Evolutionary conservation across 2,329 filamentous ascomycete species (phyloP), one percentile per base, ranked within the genome.

Genomic region (Arthrinium puccinioides): DNA sequence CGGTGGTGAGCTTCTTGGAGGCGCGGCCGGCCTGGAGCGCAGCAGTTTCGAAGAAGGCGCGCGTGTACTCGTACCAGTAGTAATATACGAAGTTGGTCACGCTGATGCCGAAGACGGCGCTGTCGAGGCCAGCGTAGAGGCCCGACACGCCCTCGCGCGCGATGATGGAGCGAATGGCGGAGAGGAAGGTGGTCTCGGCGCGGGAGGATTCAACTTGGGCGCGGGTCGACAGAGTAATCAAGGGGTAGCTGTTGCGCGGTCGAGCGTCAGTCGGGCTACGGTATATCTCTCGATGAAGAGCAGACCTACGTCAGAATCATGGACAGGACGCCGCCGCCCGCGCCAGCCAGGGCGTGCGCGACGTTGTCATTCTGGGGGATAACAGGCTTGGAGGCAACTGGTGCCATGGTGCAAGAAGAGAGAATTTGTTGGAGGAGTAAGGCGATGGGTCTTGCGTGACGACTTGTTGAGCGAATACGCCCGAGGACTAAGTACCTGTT

Each of bases 61-160:
- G 82, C 45, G 88, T 92, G 86, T 87, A 98, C 69, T 98, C 92
- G 65, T 97, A 98, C 90, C 87, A 98, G 73, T 97, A 98, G 69
- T 98, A 98, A 74, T 98, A 98, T 32, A 98, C 90, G 60, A 98
- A 98, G 71, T 98, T 98, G 53, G 92, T 98, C 51, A 98, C 82
- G 62, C 85, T 92, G 69, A 98, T 97, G 60, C 92, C 92, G 62
- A 98, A 96, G 31, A 98, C 73, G 36, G 92, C 92, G 44, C 86
- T 94, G 62, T 94, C 87, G 42, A 98, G 78, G 28, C 92, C 92
- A 6, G 92, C 82, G 60, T 97, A 98, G 24, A 98, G 79, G 21
- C 92, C 92, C 3, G 77, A 69, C 39, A 96, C 68, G 52, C 92
- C 92, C 65, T 98, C 92, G 51, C 92, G 85, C 51, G 89, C 84